These are phyloP conservation scores for Thalassia testudinum DNA, from an alignment of 116 monocot species.

Conservation along the genomic window DNA sequence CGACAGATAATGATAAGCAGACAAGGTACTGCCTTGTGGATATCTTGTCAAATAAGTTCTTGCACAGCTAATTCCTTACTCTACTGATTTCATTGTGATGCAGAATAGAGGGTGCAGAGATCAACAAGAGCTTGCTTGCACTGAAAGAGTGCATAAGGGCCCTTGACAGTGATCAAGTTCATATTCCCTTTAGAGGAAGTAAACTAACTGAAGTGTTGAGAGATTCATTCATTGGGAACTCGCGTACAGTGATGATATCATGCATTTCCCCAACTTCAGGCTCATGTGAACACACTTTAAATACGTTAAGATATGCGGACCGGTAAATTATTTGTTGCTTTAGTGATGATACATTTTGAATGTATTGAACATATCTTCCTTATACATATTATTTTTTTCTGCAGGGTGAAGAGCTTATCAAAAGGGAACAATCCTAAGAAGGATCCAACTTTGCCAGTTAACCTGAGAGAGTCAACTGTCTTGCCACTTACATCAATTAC, in stretches of 20 bases:
- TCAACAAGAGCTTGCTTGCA: conserved; percentile 97
- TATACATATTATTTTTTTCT: not conserved
- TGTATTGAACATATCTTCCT: no score
- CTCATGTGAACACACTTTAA: conserved; percentile 93
- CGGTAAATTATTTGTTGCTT: conserved; percentile 26
- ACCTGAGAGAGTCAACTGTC: conserved; percentile 54
- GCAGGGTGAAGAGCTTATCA: conserved; percentile 89
- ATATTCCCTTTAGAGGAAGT: conserved; percentile 98
- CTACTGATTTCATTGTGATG: conserved; percentile 5
- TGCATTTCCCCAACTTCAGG: conserved; percentile 96
- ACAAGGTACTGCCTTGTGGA: conserved; percentile 39
- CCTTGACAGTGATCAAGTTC: conserved; percentile 91
- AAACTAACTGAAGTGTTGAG: conserved; percentile 94
- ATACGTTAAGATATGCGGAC: conserved; percentile 97
- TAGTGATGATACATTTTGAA: not conserved
- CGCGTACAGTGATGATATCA: conserved; percentile 97
- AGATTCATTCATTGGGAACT: conserved; percentile 93
- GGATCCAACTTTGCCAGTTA: conserved; percentile 25
- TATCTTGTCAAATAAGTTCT: no score
- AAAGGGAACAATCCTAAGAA: conserved; percentile 78
- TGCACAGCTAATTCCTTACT: not conserved
- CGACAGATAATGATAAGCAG: conserved; percentile 97
- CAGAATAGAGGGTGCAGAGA: conserved; percentile 99
- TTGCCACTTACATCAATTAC: conserved; percentile 25
- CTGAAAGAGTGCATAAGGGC: conserved; percentile 98